These are phyloP conservation scores for Lavandula angustifolia DNA, from an alignment of 257 asterid genomes.

Conservation along the genomic window DNA sequence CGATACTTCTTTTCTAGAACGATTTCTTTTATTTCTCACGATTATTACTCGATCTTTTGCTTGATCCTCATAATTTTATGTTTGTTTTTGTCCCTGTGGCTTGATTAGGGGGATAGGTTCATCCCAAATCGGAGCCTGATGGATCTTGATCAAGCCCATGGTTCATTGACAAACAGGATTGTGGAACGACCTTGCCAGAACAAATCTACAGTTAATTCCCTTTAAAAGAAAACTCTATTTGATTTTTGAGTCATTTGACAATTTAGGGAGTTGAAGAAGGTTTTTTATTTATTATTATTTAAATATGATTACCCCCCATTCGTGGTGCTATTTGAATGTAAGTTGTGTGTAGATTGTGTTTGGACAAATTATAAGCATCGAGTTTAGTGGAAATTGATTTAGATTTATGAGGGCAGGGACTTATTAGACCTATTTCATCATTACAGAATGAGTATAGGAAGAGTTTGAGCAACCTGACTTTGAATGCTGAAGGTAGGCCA, in stretches of 20 bases:
- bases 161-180: constrained; percentile 49
- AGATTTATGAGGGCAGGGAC: constrained; percentile 1
- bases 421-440: constrained; percentile 9
- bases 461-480: constrained; percentile 52
- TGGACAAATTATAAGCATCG: neutral
- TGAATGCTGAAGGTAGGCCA: constrained; percentile 71
- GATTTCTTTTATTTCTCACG: constrained; percentile 2
- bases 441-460: constrained; percentile 50
- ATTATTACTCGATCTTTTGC: constrained; percentile 11
- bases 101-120: constrained; percentile 71
- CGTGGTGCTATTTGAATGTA: neutral
- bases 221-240: neutral
- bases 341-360: neutral
- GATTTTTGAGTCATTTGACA: neutral
- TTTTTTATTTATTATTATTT: neutral
- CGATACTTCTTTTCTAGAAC: neutral
- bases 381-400: neutral
- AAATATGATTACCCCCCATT: constrained; percentile 15
- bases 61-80: constrained; percentile 10
- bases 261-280: neutral
- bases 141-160: constrained; percentile 80
- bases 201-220: constrained; percentile 44
- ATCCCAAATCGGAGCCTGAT: constrained; percentile 86
- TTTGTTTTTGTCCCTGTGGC: neutral
- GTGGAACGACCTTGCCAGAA: constrained; percentile 25